Percentiles rank a stretch among this genome's conserved stretches.
phyloP scores from a whole-genome alignment of 306 rosid genomes.

The Trichosanthes truncata region DNA sequence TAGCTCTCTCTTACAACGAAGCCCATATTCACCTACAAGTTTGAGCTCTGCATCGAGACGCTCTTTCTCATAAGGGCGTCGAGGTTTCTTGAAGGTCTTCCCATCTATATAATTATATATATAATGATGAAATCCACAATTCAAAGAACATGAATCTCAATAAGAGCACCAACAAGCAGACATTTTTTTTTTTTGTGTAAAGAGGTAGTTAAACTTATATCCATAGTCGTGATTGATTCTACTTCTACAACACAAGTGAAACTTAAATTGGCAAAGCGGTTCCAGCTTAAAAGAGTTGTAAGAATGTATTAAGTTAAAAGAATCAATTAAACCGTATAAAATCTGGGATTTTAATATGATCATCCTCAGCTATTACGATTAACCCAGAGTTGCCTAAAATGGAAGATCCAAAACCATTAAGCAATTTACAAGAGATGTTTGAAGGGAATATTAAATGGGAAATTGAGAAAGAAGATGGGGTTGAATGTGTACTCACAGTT shows the following conservation, averaged over 20 bases:
- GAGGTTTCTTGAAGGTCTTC: slow-evolving; percentile 42
- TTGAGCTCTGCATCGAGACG: slow-evolving; percentile 37
- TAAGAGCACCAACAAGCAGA: neutral
- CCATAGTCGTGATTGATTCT: neutral
- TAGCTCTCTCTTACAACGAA: slow-evolving; percentile 38
- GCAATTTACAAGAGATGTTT: neutral
- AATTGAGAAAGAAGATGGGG: neutral
- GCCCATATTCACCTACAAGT: slow-evolving; percentile 37
- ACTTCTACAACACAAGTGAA: no score
- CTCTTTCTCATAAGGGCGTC: slow-evolving; percentile 43
- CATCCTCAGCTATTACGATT: no score
- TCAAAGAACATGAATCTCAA: neutral
- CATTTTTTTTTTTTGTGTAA: neutral
- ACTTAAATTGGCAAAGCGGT: no score
- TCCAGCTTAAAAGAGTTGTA: no score
- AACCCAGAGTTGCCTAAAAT: no score
- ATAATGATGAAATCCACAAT: neutral
- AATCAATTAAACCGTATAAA: no score
- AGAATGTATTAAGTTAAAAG: no score
- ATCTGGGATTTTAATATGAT: no score
- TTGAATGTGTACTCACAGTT: neutral
- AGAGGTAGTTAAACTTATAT: neutral
- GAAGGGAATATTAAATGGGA: neutral
- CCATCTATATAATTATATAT: slow-evolving; percentile 18
- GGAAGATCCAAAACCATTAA: neutral